phyloP scores from a whole-genome alignment of 2,329 filamentous ascomycete genomes.

The Metarhizium humberi region DNA sequence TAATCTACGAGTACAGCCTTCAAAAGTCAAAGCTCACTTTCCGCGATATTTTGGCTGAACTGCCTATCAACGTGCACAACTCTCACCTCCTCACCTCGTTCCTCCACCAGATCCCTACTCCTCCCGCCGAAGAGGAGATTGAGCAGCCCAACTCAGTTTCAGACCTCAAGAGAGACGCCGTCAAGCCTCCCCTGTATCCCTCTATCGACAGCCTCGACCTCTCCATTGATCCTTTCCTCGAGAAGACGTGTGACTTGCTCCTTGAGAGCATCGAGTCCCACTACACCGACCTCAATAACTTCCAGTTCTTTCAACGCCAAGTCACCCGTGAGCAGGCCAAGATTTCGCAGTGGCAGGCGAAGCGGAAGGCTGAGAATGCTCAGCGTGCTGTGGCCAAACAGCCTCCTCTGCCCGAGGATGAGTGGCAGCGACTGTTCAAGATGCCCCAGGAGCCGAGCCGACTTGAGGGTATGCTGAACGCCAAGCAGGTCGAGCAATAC shows the following conservation, averaged over 20 bases:
- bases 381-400: conserved; percentile 81
- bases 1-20: conserved; percentile 46
- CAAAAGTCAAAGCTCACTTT: conserved; percentile 91
- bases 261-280: conserved; percentile 96
- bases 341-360: conserved; percentile 92
- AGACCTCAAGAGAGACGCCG: conserved; percentile 60
- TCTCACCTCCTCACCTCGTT: conserved; percentile 93
- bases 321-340: conserved; percentile 90
- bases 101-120: conserved; percentile 78
- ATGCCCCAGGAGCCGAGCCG: conserved; percentile 89
- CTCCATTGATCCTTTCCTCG: conserved; percentile 91
- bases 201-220: conserved; percentile 87
- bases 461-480: conserved; percentile 89
- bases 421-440: conserved; percentile 98
- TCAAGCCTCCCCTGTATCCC: conserved; percentile 62
- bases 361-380: conserved; percentile 93
- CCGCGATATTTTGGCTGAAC: conserved; percentile 86
- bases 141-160: conserved; percentile 70
- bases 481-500: conserved; percentile 95
- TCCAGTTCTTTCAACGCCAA: conserved; percentile 91
- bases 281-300: conserved; percentile 98
- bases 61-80: conserved; percentile 88
- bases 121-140: conserved; percentile 53
- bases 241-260: conserved; percentile 95
- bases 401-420: conserved; percentile 80